phyloP scores from a whole-genome alignment of 2,329 filamentous ascomycete species.

The Malbranchea cinnamomea region DNA sequence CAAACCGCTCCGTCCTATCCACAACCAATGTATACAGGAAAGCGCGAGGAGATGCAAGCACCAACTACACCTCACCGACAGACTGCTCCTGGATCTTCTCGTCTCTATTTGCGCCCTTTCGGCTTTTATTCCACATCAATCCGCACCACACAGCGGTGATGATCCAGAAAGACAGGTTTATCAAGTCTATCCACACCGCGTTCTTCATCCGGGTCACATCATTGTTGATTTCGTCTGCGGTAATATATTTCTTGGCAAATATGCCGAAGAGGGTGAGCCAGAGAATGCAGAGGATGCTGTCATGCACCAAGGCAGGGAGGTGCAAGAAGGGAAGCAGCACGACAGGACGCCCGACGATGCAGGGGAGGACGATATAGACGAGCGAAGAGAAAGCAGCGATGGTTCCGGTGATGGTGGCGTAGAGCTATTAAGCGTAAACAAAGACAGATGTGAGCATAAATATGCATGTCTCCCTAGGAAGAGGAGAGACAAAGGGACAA shows the following conservation, averaged over 20 bases:
- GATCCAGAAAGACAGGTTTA: conserved; percentile 63
- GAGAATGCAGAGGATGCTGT: conserved; percentile 56
- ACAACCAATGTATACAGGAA: conserved; percentile 2
- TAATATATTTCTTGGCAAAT: conserved; percentile 69
- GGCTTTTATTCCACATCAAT: conserved; percentile 21
- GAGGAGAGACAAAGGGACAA: not conserved
- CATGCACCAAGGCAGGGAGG: conserved; percentile 47
- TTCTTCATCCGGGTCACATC: conserved; percentile 62
- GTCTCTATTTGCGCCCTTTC: conserved; percentile 6
- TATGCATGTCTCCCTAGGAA: not conserved
- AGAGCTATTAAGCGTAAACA: conserved; percentile 40
- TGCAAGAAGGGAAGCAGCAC: conserved; percentile 14
- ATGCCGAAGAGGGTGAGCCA: conserved; percentile 73
- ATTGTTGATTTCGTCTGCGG: conserved; percentile 27
- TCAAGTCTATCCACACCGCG: conserved; percentile 70
- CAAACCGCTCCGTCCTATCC: not conserved
- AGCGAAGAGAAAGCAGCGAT: conserved; percentile 50
- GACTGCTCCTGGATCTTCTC: conserved; percentile 11
- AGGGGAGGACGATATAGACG: conserved; percentile 50
- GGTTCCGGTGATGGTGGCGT: conserved; percentile 54
- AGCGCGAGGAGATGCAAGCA: conserved; percentile 4
- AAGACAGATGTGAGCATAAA: conserved; percentile 1
- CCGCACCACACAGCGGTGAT: conserved; percentile 35
- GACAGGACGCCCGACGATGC: conserved; percentile 25
- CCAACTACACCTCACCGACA: conserved; percentile 5